phyloP scores from a whole-genome alignment of 805 yeast species.

The Kuraishia hungarica region DNA sequence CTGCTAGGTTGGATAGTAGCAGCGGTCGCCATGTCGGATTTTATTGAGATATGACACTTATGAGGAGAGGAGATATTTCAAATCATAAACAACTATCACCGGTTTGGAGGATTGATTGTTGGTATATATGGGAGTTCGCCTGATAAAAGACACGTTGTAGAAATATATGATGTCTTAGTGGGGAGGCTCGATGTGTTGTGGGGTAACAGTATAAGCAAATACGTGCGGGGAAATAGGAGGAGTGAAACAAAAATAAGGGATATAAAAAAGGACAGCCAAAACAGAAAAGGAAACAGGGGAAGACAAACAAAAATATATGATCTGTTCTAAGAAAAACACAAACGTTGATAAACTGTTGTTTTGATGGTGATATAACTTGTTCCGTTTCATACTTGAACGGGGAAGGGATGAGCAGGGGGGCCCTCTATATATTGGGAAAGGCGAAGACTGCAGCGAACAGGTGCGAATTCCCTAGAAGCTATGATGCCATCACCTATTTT shows the following conservation, averaged over 20 bases:
- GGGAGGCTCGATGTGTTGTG: not conserved
- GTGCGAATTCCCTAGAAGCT: not conserved
- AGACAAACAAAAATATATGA: not conserved
- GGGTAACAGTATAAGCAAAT: not conserved
- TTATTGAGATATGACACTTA: not conserved
- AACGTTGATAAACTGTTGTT: not conserved
- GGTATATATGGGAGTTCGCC: too few species aligned
- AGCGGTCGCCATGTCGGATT: slow-evolving; percentile 5
- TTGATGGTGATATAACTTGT: not conserved
- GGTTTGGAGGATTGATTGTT: too few species aligned
- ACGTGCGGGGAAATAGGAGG: too few species aligned
- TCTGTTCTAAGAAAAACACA: not conserved
- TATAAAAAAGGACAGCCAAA: not conserved
- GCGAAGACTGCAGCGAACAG: not conserved
- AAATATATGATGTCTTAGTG: not conserved
- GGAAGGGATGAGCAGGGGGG: not conserved
- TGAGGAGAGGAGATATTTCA: not conserved
- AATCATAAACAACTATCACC: not conserved
- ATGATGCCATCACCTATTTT: not conserved
- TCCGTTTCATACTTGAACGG: not conserved
- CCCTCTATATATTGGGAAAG: not conserved
- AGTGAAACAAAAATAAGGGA: not conserved
- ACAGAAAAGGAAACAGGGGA: not conserved
- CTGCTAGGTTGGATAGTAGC: slow-evolving; percentile 4
- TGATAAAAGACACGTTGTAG: not conserved